Percentiles rank a stretch among this genome's conserved stretches.
Evolutionary conservation across 345 rosid species (phyloP).

Genomic region (Microcos paniculata): DNA sequence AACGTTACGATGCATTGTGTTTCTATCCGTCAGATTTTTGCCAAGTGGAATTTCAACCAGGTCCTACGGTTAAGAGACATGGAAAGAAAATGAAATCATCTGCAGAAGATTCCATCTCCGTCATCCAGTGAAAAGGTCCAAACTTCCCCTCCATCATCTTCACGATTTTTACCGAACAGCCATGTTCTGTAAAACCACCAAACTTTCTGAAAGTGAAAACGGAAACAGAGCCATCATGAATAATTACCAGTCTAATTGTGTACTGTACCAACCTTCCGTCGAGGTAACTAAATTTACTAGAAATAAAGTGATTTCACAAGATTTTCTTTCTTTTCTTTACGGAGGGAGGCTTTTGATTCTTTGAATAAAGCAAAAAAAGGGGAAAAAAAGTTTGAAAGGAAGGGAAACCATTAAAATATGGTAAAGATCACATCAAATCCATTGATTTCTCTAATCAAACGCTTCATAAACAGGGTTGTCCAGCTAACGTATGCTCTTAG

Average conservation of each 20-base stretch:
- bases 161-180: background rate
- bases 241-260: too few species aligned
- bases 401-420: background rate
- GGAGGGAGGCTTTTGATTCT: background rate
- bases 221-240: too few species aligned
- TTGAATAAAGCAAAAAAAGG: background rate
- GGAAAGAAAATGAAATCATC: background rate
- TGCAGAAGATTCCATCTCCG: background rate
- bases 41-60: background rate
- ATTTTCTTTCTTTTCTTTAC: background rate
- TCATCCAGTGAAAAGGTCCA: background rate
- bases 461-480: background rate
- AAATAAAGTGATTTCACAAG: background rate
- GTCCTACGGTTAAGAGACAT: background rate
- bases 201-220: too few species aligned
- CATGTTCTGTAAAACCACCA: background rate
- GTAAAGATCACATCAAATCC: background rate
- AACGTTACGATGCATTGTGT: background rate
- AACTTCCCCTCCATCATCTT: background rate
- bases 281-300: background rate
- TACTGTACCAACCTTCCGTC: too few species aligned
- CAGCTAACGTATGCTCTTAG: background rate
- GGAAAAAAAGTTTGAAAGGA: background rate
- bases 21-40: slow-evolving; percentile 20
- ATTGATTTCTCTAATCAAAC: background rate